Percentiles rank a stretch among this genome's conserved stretches.
These are phyloP conservation scores for Punica granatum DNA, from an alignment of 345 rosid genomes.

Conservation along the genomic window DNA sequence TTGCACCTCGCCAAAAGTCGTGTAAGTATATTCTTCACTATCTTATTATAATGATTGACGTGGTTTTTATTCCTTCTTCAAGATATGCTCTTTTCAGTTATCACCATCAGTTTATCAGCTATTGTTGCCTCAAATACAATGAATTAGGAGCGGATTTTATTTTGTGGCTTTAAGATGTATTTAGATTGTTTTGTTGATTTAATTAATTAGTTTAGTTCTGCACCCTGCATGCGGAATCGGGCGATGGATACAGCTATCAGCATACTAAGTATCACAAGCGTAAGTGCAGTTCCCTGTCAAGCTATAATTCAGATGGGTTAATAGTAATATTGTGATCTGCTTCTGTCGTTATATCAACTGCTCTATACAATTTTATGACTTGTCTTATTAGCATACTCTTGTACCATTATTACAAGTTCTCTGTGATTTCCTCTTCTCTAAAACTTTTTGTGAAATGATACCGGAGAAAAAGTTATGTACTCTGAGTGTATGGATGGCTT, in stretches of 20 bases:
- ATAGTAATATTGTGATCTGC: neutral
- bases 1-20: conserved; percentile 96
- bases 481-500: neutral
- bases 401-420: neutral
- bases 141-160: neutral
- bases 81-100: neutral
- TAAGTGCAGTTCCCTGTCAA: conserved; percentile 34
- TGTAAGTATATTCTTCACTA: conserved; percentile 42
- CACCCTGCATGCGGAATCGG: conserved; percentile 41
- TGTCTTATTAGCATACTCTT: neutral
- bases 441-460: neutral
- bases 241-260: conserved; percentile 73
- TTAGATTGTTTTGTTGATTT: conserved; percentile 1
- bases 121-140: neutral
- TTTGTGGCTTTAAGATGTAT: neutral
- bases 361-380: neutral
- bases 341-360: neutral
- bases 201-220: conserved; percentile 30
- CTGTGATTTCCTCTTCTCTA: neutral
- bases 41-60: neutral
- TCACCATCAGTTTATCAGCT: neutral
- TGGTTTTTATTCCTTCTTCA: neutral
- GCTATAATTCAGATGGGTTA: conserved; percentile 2
- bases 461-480: neutral
- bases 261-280: conserved; percentile 99